Conservation (phyloP, 495 filamentous ascomycete species). For the Lasiosphaeriaceae sp. region DNA sequence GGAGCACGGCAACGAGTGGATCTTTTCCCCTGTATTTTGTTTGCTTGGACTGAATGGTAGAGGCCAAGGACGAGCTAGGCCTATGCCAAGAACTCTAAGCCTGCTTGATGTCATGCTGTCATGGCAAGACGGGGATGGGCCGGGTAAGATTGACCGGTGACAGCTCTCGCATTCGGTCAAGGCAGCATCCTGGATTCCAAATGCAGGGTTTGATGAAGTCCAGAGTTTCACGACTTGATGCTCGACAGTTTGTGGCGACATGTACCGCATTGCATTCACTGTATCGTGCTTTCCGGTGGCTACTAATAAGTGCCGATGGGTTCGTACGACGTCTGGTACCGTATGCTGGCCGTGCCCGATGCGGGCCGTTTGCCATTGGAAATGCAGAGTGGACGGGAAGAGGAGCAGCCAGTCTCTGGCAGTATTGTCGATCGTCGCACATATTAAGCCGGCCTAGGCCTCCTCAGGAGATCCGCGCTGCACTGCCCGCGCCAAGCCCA, state of each 20-base stretch:
- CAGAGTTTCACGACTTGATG: background rate
- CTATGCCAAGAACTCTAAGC: background rate
- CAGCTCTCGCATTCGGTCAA: background rate
- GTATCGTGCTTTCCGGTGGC: background rate
- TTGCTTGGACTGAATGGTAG: background rate
- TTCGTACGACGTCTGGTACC: background rate
- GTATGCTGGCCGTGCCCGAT: background rate
- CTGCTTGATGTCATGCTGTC: background rate
- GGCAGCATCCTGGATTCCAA: background rate
- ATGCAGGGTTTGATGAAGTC: background rate
- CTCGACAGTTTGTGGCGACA: background rate
- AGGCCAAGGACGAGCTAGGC: background rate
- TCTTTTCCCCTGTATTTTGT: background rate
- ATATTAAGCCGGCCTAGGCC: background rate
- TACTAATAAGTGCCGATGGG: slow-evolving; percentile 1
- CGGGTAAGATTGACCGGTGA: background rate
- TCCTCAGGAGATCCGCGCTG: background rate
- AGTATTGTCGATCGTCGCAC: background rate
- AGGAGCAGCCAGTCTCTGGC: background rate
- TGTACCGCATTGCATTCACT: background rate
- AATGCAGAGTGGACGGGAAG: background rate
- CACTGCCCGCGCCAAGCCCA: background rate
- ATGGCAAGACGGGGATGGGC: background rate
- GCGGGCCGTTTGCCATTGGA: background rate
- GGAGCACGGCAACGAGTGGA: background rate